Evolutionary conservation across 2,329 filamentous ascomycete genomes (phyloP).

Genomic region (Microsporum ferrugineum): DNA sequence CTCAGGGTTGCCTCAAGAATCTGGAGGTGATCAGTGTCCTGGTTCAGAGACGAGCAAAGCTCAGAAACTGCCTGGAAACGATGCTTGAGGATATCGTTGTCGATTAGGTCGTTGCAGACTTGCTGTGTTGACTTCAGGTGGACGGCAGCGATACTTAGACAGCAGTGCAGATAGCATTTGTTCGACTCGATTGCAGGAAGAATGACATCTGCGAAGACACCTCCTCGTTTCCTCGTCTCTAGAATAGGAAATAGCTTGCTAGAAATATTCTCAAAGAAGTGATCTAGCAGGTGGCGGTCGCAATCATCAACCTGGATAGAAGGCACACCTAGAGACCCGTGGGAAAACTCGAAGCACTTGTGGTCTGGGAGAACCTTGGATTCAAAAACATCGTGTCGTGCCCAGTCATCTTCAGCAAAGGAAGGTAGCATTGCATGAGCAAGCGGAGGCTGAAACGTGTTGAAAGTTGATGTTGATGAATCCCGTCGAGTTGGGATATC

Average conservation of each 20-base stretch:
- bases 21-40: constrained; percentile 69
- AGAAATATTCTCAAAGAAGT: constrained; percentile 81
- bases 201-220: constrained; percentile 67
- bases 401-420: constrained; percentile 56
- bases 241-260: constrained; percentile 85
- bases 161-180: constrained; percentile 90
- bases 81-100: constrained; percentile 82
- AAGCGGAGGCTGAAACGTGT: constrained; percentile 72
- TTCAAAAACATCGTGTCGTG: constrained; percentile 59
- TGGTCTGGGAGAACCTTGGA: constrained; percentile 56
- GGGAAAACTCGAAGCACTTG: constrained; percentile 73
- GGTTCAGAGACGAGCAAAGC: constrained; percentile 67
- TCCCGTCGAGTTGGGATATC: constrained; percentile 76
- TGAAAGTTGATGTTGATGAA: constrained; percentile 84
- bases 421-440: constrained; percentile 55
- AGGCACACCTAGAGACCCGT: constrained; percentile 33
- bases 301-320: constrained; percentile 70
- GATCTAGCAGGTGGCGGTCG: constrained; percentile 75
- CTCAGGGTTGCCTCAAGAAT: constrained; percentile 84
- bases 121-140: constrained; percentile 69
- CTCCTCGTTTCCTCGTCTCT: constrained; percentile 78
- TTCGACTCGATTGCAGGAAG: constrained; percentile 82
- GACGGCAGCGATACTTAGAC: constrained; percentile 81
- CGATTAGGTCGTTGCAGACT: constrained; percentile 59
- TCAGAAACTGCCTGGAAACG: constrained; percentile 73